These are phyloP conservation scores for Sparassis latifolia DNA, from an alignment of 1,284 basidiomycete species.

Conservation along the genomic window DNA sequence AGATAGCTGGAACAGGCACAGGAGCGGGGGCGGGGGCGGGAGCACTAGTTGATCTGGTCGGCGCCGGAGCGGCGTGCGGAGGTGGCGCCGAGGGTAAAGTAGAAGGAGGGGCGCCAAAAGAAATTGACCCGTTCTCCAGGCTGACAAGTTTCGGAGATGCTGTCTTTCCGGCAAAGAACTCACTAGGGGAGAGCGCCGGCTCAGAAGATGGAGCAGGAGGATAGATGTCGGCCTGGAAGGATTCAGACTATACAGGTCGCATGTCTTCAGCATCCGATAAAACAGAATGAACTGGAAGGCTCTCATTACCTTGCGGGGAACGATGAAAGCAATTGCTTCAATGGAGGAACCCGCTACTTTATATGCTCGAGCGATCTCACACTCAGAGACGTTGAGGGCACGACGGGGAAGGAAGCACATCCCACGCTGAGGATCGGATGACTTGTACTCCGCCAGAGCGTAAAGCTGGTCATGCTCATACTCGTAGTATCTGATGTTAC, in stretches of 20 bases:
- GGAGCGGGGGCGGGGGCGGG: slow-evolving; percentile 28
- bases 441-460: slow-evolving; percentile 84
- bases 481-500: slow-evolving; percentile 94
- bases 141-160: slow-evolving; percentile 65
- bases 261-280: neutral
- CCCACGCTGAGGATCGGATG: slow-evolving; percentile 88
- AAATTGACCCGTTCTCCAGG: slow-evolving; percentile 51
- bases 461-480: slow-evolving; percentile 84
- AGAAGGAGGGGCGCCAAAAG: slow-evolving; percentile 31
- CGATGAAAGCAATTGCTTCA: slow-evolving; percentile 90
- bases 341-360: slow-evolving; percentile 76
- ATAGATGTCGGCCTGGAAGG: slow-evolving; percentile 93
- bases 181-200: slow-evolving; percentile 73
- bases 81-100: slow-evolving; percentile 19
- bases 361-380: slow-evolving; percentile 94
- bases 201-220: slow-evolving; percentile 83
- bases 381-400: slow-evolving; percentile 81
- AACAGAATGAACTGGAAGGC: no score
- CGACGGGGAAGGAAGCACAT: slow-evolving; percentile 95
- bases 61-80: slow-evolving; percentile 12
- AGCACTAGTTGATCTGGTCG: slow-evolving; percentile 27
- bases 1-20: slow-evolving; percentile 22
- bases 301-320: slow-evolving; percentile 76
- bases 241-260: slow-evolving; percentile 52
- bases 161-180: slow-evolving; percentile 85